Evolutionary conservation across 495 filamentous ascomycete species (phyloP).

Genomic region (Symbiotaphrina buchneri): DNA sequence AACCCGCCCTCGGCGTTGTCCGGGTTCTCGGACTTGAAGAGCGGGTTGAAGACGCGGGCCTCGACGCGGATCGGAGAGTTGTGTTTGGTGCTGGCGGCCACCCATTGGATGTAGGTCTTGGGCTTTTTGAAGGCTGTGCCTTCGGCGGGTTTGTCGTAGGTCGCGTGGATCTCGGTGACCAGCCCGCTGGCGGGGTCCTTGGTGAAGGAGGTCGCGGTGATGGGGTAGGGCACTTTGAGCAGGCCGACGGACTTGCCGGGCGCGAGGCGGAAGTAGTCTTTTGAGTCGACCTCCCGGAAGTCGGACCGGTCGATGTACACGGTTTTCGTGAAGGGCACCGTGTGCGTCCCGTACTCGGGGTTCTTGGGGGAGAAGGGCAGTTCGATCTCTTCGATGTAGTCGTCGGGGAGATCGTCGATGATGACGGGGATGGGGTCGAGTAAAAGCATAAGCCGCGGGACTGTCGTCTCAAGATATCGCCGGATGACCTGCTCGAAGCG

Average conservation of each 20-base stretch:
- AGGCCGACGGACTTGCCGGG: conserved; percentile 80
- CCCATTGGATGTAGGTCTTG: conserved; percentile 87
- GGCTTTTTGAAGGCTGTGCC: conserved; percentile 37
- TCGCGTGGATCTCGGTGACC: conserved; percentile 44
- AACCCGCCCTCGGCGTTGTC: conserved; percentile 49
- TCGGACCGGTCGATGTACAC: conserved; percentile 87
- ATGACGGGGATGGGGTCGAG: conserved; percentile 48
- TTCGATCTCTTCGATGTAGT: conserved; percentile 35
- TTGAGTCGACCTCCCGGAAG: conserved; percentile 66
- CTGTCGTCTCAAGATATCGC: conserved; percentile 59
- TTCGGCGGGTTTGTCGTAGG: conserved; percentile 20
- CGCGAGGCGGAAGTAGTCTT: conserved; percentile 84
- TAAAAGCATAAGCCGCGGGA: conserved; percentile 67
- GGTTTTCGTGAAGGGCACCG: conserved; percentile 57
- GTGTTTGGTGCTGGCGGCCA: conserved; percentile 32
- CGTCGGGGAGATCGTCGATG: conserved; percentile 49
- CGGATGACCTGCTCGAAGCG: conserved; percentile 65
- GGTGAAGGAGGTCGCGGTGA: conserved; percentile 54
- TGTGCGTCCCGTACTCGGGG: conserved; percentile 29
- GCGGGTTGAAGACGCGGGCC: conserved; percentile 53
- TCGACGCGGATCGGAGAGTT: conserved; percentile 51
- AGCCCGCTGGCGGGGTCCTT: conserved; percentile 46
- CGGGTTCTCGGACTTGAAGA: conserved; percentile 78
- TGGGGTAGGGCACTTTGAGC: conserved; percentile 59
- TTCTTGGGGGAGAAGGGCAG: conserved; percentile 61